Evolutionary conservation across 75 land plant genomes (phyloP), one percentile per base, ranked within the genome.

Genomic region (Azolla pinnata): DNA sequence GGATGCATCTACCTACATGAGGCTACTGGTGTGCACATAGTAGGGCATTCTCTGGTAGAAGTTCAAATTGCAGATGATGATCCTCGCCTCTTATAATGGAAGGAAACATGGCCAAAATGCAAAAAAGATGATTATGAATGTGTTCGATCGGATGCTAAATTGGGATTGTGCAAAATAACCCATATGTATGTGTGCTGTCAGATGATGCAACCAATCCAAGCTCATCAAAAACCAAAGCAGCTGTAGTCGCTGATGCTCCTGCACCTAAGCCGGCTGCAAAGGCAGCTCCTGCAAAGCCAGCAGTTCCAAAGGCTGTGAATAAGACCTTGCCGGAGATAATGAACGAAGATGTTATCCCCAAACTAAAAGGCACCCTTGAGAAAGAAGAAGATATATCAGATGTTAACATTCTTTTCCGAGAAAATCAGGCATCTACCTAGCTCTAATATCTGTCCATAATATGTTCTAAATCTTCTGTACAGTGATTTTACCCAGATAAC

Each of bases 291-390:
- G 65, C 77, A 17, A 81, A 81, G 61, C 74, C 81, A 40, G 73
- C 60, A 0, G 59, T 58, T 55, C 33, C 29, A 31, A 49, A 29
- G 27, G 58, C 18, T n/a, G 67, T 57, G 17, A 51, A 32, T 18
- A 90, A 90, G 59, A 59, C 82, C 29, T 70, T 83, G 59, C 86
- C 83, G 30, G 63, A 73, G 56, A 50, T 81, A 54, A 90, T 90
- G 84, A 72, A 61, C 42, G 95, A 86, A 69, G 96, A 85, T 23
- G 73, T 90, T 1, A 81, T 85, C 38, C 96, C 96, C 46, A 32
- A 74, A n/a, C 68, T 90, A 38, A 70, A 64, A 58, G 57, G 74
- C 8, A 61, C 53, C 2, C 83, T 90, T 23, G 71, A 78, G 67
- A 82, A 80, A 50, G 80, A 86, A 55, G 71, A 74, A 7, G 86